These are phyloP conservation scores for sweet orange (Citrus sinensis) DNA, from an alignment of 345 rosid species.

Conservation along the genomic window DVS_A1.0 CM039166.1:21477001-21477500, in stretches of 20 bases:
- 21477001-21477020: background rate
- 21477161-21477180: background rate
- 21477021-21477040: background rate
- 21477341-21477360: background rate
- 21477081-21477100: background rate
- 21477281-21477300: background rate
- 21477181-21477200: background rate
- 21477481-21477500: background rate
- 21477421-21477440: background rate
- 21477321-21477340: background rate
- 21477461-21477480: no score
- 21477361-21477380: background rate
- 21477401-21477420: background rate
- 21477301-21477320: background rate
- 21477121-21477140: background rate
- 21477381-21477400: background rate
- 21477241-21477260: background rate
- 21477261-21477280: background rate
- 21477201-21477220: background rate
- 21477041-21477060: background rate
- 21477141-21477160: background rate
- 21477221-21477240: background rate
- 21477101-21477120: background rate
- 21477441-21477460: no score
- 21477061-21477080: background rate